Conservation (phyloP, 305 asterid genomes). For the Fraxinus xanthoxyloides region DNA sequence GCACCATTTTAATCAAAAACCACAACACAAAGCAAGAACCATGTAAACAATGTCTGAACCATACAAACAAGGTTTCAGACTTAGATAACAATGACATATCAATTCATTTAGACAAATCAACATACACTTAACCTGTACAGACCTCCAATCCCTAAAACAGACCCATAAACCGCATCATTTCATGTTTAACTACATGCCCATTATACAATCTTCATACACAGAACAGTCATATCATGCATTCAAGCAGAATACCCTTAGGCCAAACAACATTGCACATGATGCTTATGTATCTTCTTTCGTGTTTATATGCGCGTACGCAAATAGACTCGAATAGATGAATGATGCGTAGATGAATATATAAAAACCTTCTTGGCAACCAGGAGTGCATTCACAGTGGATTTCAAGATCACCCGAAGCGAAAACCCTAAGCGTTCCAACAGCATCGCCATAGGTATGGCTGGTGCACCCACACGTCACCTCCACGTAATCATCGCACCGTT, state of each 20-base stretch:
- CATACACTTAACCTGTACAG: conserved; percentile 33
- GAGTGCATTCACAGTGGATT: conserved; percentile 58
- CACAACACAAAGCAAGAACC: neutral
- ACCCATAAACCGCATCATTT: neutral
- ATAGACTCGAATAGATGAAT: neutral
- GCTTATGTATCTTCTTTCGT: neutral
- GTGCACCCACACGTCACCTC: conserved; percentile 65
- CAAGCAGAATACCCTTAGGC: neutral
- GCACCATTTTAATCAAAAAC: neutral
- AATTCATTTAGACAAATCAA: conserved; percentile 31
- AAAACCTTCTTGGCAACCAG: conserved; percentile 58
- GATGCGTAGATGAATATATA: neutral
- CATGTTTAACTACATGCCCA: conserved; percentile 1
- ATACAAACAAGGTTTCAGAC: neutral
- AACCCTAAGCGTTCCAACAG: conserved; percentile 62
- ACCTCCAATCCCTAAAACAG: neutral
- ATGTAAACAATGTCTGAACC: neutral
- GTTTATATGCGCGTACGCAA: neutral
- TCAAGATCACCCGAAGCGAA: conserved; percentile 49
- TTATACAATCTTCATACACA: neutral
- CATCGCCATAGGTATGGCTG: conserved; percentile 60
- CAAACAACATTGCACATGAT: neutral
- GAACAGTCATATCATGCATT: neutral
- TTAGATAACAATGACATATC: neutral
- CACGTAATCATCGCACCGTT: conserved; percentile 36